Evolutionary conservation across 129 eudicot genomes (phyloP), one percentile per base, ranked within the genome.

Genomic region (Escallonia herrerae): DNA sequence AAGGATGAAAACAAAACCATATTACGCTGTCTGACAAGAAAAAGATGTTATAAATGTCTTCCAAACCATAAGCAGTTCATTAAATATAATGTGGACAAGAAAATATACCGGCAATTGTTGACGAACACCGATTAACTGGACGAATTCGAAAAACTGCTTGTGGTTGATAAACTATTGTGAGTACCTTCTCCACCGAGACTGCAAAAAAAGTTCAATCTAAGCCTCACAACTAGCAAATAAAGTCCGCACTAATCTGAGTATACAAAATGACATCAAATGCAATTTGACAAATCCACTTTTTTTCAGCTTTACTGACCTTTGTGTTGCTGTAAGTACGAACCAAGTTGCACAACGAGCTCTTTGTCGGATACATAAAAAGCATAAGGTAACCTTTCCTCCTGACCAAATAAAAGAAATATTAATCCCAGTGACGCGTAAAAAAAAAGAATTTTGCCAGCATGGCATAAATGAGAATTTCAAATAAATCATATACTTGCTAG

Each of bases 131-230:
- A 77, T 68, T 89, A 57, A 93, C 96, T n/a, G 99, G 96, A 45
- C 99, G 96, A 44, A 93, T 93, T 15, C 99, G 88, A 42, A 93
- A 93, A 58, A 93, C 86, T 69, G 99, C 96, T 53, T 93, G 96
- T 4, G 99, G 91, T 74, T 93, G 99, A 83, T 89, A 93, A 58
- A 93, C 90, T 43, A 93, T 86, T 2, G 90, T 87, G 60, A 93
- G 68, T 43, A 82, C 99, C 84, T 89, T 93, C 89, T 93, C 99
- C 79, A 93, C 96, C 66, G 99, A 93, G 65, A 93, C 99, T 93
- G 90, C 77, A 77, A 63, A 12, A 44, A 43, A 5, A 62, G 49
- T 46, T 37, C 2, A 60, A 41, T 5, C 5, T 22, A 43, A 42
- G 11, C 49, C 50, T 66, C 41, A 58, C 2, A 38, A 68, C 59